Percentiles rank a stretch among this genome's conserved stretches.
Evolutionary conservation across 306 rosid genomes (phyloP).

Genomic region (Sicyos edulis): DNA sequence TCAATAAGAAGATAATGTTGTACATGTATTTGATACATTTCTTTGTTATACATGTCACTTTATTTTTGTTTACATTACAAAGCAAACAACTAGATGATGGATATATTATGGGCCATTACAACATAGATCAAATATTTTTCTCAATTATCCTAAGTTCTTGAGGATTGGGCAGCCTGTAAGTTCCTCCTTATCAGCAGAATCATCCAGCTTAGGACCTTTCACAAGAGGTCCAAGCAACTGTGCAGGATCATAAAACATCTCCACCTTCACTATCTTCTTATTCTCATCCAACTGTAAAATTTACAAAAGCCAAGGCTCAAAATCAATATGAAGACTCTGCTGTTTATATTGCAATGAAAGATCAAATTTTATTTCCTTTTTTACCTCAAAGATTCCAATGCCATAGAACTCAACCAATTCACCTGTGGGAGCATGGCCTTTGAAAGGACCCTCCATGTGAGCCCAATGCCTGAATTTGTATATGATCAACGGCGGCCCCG

Average conservation of each 20-base stretch:
- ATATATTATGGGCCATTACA: background rate
- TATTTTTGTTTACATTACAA: background rate
- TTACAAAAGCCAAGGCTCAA: conserved; percentile 6
- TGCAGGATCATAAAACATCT: conserved; percentile 58
- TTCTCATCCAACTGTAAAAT: conserved; percentile 43
- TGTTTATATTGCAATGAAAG: background rate
- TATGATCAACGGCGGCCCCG: conserved; percentile 51
- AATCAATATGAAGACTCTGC: background rate
- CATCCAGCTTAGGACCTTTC: conserved; percentile 35
- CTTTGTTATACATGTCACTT: background rate
- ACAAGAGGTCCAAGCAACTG: conserved; percentile 58
- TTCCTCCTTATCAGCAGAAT: conserved; percentile 23
- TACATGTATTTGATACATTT: background rate
- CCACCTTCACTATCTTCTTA: conserved; percentile 49
- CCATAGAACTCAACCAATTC: conserved; percentile 46
- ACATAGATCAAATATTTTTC: background rate
- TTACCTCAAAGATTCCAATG: conserved; percentile 45
- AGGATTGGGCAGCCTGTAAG: conserved; percentile 43
- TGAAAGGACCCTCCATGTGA: conserved; percentile 67
- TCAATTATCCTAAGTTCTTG: conserved; percentile 33
- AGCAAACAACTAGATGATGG: background rate
- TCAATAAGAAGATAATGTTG: background rate
- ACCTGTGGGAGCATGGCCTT: conserved; percentile 55
- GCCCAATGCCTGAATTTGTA: conserved; percentile 80
- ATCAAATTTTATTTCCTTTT: background rate